Base-by-base conservation (phyloP, 2,329 filamentous ascomycete genomes). In the Phialocephala sp. region DNA sequence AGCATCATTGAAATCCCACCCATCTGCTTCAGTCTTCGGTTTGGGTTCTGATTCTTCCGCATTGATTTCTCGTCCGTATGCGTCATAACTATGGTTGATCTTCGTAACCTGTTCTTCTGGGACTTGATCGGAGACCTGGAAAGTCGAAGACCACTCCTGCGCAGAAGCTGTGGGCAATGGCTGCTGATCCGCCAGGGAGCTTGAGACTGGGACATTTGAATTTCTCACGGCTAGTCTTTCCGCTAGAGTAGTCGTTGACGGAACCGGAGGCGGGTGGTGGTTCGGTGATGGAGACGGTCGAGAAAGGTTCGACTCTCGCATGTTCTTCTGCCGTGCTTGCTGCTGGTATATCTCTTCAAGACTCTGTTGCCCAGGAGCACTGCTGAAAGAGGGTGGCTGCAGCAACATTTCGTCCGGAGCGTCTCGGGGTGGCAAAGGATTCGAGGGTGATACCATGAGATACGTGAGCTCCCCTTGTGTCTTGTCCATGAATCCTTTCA, bases 1-100 rank as follows among this genome's bases (percentile, higher is more conserved):
- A 9, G 88, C 84, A 65, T 97, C 93, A 62, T 94, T 92, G 72
- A 99, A 99, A 74, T 96, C 94, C 95, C 95, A 99, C 9, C 87
- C 92, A 74, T 97, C 94, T 0, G 84, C 76, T 65, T 91, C 88
- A 4, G 83, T 80, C 8, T 77, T 74, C 1, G 75, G 73, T 58
- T 80, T 67, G 74, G 89, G 85, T 61, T 87, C 82, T 27, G 79
- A 71, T 43, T 82, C 80, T 47, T 70, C 70, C 9, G 55, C 63
- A 58, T 72, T 72, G 20, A 86, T 78, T 58, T 83, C 82, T 58
- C 85, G 80, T 22, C 86, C 86, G 71, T 85, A 85, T 27, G 79
- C 79, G 72, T 91, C 87, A 69, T 83, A 89, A 45, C 79, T 80
- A 73, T 89, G 85, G 15, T 83, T 86, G 35, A 87, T 79, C 66